These are phyloP conservation scores for Pichia sp. DNA, from an alignment of 1,139 yeast genomes.

Conservation along the genomic window DNA sequence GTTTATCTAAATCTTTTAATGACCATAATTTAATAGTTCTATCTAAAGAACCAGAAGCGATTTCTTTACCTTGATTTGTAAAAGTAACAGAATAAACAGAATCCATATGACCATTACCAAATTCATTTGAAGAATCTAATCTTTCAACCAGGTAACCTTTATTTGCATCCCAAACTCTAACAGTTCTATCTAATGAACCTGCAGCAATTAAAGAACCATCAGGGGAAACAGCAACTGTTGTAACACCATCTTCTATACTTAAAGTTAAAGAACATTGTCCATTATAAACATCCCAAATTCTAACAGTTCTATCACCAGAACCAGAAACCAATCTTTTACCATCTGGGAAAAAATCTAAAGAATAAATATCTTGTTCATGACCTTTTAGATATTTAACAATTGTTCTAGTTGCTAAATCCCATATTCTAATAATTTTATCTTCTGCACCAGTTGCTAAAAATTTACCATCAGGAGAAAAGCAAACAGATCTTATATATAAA, in stretches of 20 bases:
- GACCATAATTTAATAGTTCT: constrained; percentile 97
- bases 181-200: constrained; percentile 92
- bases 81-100: constrained; percentile 94
- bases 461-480: constrained; percentile 96
- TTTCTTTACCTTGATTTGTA: constrained; percentile 86
- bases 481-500: constrained; percentile 87
- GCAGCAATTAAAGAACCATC: constrained; percentile 95
- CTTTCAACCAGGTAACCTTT: constrained; percentile 92
- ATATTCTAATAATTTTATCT: constrained; percentile 90
- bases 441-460: constrained; percentile 97
- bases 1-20: constrained; percentile 51
- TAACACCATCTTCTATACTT: constrained; percentile 94
- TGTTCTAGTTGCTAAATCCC: constrained; percentile 88
- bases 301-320: constrained; percentile 92
- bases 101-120: constrained; percentile 92
- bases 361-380: constrained; percentile 96
- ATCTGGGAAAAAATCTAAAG: constrained; percentile 91
- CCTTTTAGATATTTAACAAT: constrained; percentile 86
- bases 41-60: constrained; percentile 92
- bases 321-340: constrained; percentile 94
- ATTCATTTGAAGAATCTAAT: constrained; percentile 80
- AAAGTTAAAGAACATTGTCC: constrained; percentile 88
- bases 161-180: constrained; percentile 94
- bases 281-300: constrained; percentile 92
- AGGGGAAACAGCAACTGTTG: constrained; percentile 95